These are phyloP conservation scores for Friedmanniomyces endolithicus DNA, from an alignment of 495 filamentous ascomycete species.

Conservation along the genomic window DNA sequence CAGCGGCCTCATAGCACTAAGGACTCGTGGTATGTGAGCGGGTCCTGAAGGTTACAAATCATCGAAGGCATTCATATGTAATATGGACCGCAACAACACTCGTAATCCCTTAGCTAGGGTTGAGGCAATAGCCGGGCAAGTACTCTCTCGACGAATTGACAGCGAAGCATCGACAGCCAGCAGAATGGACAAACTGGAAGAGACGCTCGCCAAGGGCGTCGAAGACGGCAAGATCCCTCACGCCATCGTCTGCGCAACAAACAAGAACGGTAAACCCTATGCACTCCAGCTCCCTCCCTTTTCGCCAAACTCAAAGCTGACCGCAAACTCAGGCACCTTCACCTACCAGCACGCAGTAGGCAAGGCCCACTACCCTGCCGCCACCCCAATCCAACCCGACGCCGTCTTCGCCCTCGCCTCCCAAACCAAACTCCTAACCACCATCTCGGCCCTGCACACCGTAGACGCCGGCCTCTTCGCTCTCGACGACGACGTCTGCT, in stretches of 20 bases:
- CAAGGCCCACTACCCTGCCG: constrained; percentile 7
- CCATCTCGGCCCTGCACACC: constrained; percentile 25
- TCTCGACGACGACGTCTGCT: constrained; percentile 25
- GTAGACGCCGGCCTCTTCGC: constrained; percentile 26
- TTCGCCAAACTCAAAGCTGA: no score
- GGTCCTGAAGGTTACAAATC: background rate
- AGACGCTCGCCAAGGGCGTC: constrained; percentile 9
- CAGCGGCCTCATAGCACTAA: background rate
- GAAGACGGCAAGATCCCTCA: constrained; percentile 16
- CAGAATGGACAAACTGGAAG: constrained; percentile 4
- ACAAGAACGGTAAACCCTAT: constrained; percentile 6
- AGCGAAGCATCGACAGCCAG: background rate
- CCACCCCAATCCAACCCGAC: constrained; percentile 19
- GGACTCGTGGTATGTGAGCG: background rate
- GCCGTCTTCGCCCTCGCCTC: constrained; percentile 23
- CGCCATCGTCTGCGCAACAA: constrained; percentile 12
- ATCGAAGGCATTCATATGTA: background rate
- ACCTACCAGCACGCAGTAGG: constrained; percentile 20
- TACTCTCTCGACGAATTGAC: no score
- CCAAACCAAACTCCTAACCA: constrained; percentile 26
- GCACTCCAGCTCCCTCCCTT: no score
- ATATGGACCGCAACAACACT: background rate
- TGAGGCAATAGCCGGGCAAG: background rate
- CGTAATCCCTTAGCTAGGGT: background rate
- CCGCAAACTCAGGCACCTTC: constrained; percentile 14